Evolutionary conservation across 306 rosid species (phyloP).

Genomic region (Arachis hypogaea): DNA sequence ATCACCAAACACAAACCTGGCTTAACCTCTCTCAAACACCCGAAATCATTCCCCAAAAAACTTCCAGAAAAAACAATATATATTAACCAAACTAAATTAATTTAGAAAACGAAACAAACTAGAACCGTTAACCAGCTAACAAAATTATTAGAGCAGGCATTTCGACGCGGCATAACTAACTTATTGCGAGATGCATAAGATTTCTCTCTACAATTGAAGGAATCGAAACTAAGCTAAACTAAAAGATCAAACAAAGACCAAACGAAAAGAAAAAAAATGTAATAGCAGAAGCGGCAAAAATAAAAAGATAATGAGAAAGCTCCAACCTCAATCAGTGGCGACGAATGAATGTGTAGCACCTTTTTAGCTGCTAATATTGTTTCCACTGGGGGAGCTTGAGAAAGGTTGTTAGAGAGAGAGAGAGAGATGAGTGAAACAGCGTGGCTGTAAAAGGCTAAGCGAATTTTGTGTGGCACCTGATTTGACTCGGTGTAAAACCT

Average conservation of each 20-base stretch:
- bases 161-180: conserved; percentile 4
- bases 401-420: neutral
- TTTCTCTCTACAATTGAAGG: neutral
- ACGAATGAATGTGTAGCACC: conserved; percentile 39
- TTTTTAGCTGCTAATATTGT: conserved; percentile 21
- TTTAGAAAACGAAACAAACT: neutral
- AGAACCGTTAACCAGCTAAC: conserved; percentile 11
- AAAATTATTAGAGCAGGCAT: conserved; percentile 43
- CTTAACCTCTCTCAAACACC: conserved; percentile 28
- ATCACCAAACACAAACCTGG: conserved; percentile 15
- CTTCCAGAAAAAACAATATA: neutral
- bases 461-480: conserved; percentile 55
- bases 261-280: neutral
- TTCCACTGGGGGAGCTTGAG: conserved; percentile 47
- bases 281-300: neutral
- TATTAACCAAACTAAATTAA: neutral
- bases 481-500: conserved; percentile 63
- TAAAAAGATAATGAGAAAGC: conserved; percentile 13
- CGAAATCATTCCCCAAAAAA: conserved; percentile 4
- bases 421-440: conserved; percentile 16
- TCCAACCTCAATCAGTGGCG: conserved; percentile 57
- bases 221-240: neutral
- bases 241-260: neutral
- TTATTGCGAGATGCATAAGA: conserved; percentile 1
- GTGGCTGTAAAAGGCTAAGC: conserved; percentile 17